Conservation (phyloP, 306 rosid species). For the Pyrus bretschneideri region DNA sequence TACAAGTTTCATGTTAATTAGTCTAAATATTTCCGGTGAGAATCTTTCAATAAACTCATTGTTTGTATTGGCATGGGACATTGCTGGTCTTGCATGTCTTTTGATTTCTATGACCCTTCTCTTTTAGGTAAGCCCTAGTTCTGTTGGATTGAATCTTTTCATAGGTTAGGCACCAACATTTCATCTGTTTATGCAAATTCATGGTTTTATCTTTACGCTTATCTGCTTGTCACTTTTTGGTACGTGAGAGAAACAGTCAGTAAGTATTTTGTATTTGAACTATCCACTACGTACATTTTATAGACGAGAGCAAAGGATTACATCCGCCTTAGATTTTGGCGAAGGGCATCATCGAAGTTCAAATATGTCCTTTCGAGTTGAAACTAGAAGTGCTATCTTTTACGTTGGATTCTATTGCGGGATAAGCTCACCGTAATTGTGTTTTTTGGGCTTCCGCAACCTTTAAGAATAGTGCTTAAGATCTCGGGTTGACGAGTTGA, state of each 20-base stretch:
- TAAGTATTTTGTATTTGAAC: background rate
- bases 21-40: background rate
- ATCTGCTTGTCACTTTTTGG: background rate
- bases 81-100: background rate
- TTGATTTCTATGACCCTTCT: background rate
- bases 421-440: background rate
- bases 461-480: background rate
- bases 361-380: background rate
- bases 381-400: background rate
- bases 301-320: background rate
- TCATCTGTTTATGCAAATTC: background rate
- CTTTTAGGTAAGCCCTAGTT: background rate
- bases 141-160: background rate
- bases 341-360: background rate
- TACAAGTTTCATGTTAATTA: background rate
- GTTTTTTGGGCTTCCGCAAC: background rate
- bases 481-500: background rate
- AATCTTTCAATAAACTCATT: background rate
- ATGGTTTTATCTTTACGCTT: background rate
- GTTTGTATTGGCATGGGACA: background rate
- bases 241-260: background rate
- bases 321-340: background rate
- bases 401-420: background rate
- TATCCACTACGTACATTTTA: background rate
- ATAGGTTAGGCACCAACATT: background rate